Evolutionary conservation across 345 rosid species (phyloP), one percentile per base, ranked within the genome.

Genomic region (Eucalyptus erythrocorys): DNA sequence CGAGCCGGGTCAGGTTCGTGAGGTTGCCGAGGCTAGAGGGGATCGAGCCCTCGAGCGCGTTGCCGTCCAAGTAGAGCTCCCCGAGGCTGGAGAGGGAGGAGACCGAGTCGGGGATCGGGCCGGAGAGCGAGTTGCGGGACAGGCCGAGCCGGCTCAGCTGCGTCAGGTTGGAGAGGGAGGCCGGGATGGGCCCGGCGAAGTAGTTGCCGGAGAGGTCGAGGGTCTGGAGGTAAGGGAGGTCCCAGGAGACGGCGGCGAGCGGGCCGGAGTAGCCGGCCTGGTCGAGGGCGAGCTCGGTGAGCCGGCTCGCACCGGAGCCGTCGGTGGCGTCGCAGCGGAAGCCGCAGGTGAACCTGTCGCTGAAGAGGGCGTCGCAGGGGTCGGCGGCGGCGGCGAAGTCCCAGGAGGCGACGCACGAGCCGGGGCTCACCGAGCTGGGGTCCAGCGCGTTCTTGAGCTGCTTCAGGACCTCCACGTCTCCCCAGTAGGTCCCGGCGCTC

Each of bases 391-490:
- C 85, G 93, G 30, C 89, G 93, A 97, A 97, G 89, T 97, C 96
- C 99, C 99, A 97, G 0, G 99, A 93, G 88, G 94, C 92, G 87
- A 96, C 87, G 89, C 99, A 96, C 10, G 99, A 97, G 21, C 99
- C 99, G 6, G 96, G 96, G 53, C 10, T 92, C 50, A 94, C 87
- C 0, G 99, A 96, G 86, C 86, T 90, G 21, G 93, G 57, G 49
- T 94, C 94, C 2, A 95, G 85, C 8, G 94, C 92, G 85, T 86
- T 88, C 91, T 94, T 96, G 7, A 97, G 89, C 85, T 93, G 92
- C 87, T 92, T 91, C 88, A 97, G 87, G 48, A 92, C 95, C 76
- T 89, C 89, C 15, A 90, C 61, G 85, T 97, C 99, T 89, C 87
- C 93, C 96, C 94, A 93, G 87, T 88, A 91, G 1, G 99, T 96